Evolutionary conservation across 495 filamentous ascomycete genomes (phyloP), one percentile per base, ranked within the genome.

Genomic region (Neurospora tetraspora): DNA sequence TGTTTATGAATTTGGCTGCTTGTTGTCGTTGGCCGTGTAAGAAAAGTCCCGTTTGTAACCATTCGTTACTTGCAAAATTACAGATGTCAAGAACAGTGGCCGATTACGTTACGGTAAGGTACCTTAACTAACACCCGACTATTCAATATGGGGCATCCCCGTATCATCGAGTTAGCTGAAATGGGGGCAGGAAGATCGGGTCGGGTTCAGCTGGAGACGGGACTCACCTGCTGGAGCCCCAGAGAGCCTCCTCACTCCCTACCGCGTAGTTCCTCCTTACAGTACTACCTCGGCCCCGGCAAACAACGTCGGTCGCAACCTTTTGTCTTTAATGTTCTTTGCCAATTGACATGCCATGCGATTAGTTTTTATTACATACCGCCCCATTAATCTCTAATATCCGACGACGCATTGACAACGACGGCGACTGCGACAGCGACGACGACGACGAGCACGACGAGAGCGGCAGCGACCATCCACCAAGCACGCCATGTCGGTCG

Each of bases 401-500:
- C 53, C 53, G 53, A 61, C 53, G 53, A 61, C 23, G 23, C 23
- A 61, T 31, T 61, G 12, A 61, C 53, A 16, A 59, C 23, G 47
- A 31, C 12, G 7, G 47, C 47, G 47, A 59, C 47, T 2, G 23
- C n/a, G n/a, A 31, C 53, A 11, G 2, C 23, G 12, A 31, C 53
- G 53, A 61, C 53, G 53, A 61, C 53, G 6, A 61, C n/a, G n/a
- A n/a, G 47, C 47, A 31, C 47, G 20, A 59, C 23, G 23, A 61
- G 12, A 61, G 34, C 23, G 53, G 53, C 61, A 18, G 71, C 68
- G 43, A 16, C 69, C 43, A 72, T n/a, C 36, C 70, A 42, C 59
- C 77, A 74, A 31, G 38, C 40, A 43, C 47, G 38, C 72, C 39
- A 86, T 87, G 84, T 83, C 86, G 23, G 75, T 83, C 77, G 84